Conservation (phyloP, 495 filamentous ascomycete species). For the Aspergillus campestris region DNA sequence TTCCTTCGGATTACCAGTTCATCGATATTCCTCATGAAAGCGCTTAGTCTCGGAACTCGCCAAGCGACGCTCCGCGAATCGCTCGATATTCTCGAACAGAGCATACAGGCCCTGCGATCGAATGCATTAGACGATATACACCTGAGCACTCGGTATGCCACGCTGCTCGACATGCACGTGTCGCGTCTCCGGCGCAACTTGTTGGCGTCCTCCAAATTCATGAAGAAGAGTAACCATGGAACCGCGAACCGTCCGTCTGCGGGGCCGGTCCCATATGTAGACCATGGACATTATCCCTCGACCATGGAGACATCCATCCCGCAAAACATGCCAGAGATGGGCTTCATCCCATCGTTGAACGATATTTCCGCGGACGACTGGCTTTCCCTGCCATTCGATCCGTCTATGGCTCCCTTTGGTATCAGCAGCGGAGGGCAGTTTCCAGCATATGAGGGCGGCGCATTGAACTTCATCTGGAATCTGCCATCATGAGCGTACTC, state of each 20-base stretch:
- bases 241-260: slow-evolving; percentile 21
- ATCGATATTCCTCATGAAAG: slow-evolving; percentile 47
- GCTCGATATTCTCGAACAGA: slow-evolving; percentile 39
- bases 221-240: slow-evolving; percentile 16
- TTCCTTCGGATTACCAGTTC: slow-evolving; percentile 44
- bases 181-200: slow-evolving; percentile 36
- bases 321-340: slow-evolving; percentile 25
- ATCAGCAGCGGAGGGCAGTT: slow-evolving; percentile 36
- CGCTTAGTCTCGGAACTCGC: slow-evolving; percentile 41
- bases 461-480: slow-evolving; percentile 45
- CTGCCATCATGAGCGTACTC: slow-evolving; percentile 24
- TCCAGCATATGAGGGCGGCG: slow-evolving; percentile 42
- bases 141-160: slow-evolving; percentile 43
- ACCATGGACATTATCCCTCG: slow-evolving; percentile 15
- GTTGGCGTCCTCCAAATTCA: slow-evolving; percentile 26
- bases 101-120: slow-evolving; percentile 38
- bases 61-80: slow-evolving; percentile 41
- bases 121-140: slow-evolving; percentile 47
- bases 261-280: slow-evolving; percentile 23
- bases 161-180: slow-evolving; percentile 41
- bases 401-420: slow-evolving; percentile 46
- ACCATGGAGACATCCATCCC: slow-evolving; percentile 14
- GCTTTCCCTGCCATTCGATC: slow-evolving; percentile 46
- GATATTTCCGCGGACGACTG: slow-evolving; percentile 41
- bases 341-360: slow-evolving; percentile 27